Base-by-base conservation (phyloP, 2,329 filamentous ascomycete species). In the Aureobasidium sp. region DNA sequence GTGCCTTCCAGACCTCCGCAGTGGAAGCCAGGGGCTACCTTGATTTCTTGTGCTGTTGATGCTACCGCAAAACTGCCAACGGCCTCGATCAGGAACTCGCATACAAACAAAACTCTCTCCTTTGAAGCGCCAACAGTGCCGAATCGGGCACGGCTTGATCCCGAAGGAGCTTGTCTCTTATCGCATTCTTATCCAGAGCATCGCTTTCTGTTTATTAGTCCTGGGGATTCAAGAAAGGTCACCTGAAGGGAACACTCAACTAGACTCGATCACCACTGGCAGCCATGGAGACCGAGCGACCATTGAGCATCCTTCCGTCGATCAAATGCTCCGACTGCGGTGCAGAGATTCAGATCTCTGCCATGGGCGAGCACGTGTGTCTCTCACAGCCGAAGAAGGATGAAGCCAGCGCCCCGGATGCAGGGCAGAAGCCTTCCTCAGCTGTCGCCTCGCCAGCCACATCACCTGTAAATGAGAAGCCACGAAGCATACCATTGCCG, bases 291-390 rank as follows among this genome's bases (percentile, higher is more conserved):
- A 53, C 51, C 12, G 39, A 45, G 21, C 41, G 54, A 41, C 52
- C 53, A 49, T 14, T 81, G 67, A 78, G 79, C 68, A 81, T 90
- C 59, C 75, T 93, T 74, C 88, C 89, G 64, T 83, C 83, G 21
- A 87, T 95, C 71, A 95, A 91, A 76, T 95, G 89, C 71, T 94
- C 89, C 50, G 83, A 78, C 72, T 95, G 89, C 66, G 80, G 82
- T 35, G 70, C 74, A 35, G 80, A 90, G 64, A 86, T 95, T 54
- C 84, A 89, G 67, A 93, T 95, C 61, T 86, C 86, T 29, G 74
- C 83, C 66, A 90, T 95, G 86, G 88, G 86, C 56, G 88, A 93
- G 53, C 89, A 95, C 72, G 66, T 86, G 56, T 95, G 89, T 67
- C 67, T 58, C 61, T 59, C 50, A 32, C 19, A 40, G 19, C 48